Evolutionary conservation across 2,329 filamentous ascomycete genomes (phyloP), one percentile per base, ranked within the genome.

Genomic region (Pseudogymnoascus sp.): DNA sequence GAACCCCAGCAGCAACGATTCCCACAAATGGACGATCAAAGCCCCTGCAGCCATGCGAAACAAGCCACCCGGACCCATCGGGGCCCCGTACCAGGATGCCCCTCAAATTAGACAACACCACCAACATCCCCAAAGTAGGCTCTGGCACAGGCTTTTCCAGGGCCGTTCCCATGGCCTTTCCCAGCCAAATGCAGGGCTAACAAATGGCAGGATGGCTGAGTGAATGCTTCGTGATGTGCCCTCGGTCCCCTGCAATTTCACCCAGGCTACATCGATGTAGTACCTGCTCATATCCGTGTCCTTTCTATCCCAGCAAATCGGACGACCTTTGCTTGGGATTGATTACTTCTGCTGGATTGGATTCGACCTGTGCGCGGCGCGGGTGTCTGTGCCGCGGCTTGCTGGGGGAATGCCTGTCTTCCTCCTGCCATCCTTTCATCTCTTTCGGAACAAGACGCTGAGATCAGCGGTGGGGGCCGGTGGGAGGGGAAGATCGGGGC

Each of bases 21-120:
- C 44, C 44, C 44, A 50, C 44, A 50, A 50, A 50, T n/a, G 44
- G 44, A 50, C 26, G 44, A 50, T 31, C 26, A 15, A 50, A 31
- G 26, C 44, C 44, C 44, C 44, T 50, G 44, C 44, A 50, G 44
- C 44, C 44, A 50, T 50, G 44, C 44, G 44, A 50, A 50, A 50
- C 44, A 50, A 50, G 44, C 44, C 44, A 50, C 44, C 44, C 44
- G 44, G 44, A 50, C 44, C 44, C 44, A 31, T 50, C 44, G 26
- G 2, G 26, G 44, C 44, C 44, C 44, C 44, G 44, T 50, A 50
- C 44, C 24, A 50, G 44, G 44, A 31, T 50, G 44, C 26, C 44
- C 44, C 26, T 33, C 44, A 50, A 50, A 50, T 50, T 50, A 50
- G 44, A 50, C 44, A 50, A 50, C 44, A 50, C 15, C 44, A 31